phyloP scores from a whole-genome alignment of 257 asterid genomes.

The Knoxia roxburghii region DNA sequence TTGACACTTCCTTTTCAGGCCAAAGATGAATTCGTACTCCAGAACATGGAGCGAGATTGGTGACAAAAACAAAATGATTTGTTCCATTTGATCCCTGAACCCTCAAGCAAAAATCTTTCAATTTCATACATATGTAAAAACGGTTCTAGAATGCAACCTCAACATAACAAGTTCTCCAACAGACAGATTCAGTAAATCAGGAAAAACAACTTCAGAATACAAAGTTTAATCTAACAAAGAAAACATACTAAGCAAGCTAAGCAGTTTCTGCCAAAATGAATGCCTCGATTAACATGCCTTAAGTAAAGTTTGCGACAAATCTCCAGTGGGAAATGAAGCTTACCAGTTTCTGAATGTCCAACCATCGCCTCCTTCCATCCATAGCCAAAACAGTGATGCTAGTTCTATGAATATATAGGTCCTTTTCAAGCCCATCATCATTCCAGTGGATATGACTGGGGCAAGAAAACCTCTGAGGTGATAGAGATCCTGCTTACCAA shows the following conservation, averaged over 20 bases:
- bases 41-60: slow-evolving; percentile 93
- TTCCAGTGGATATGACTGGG: slow-evolving; percentile 65
- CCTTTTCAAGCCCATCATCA: slow-evolving; percentile 86
- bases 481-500: slow-evolving; percentile 39
- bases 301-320: slow-evolving; percentile 3
- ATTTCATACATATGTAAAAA: not conserved
- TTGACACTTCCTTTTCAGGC: slow-evolving; percentile 60
- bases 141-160: not conserved
- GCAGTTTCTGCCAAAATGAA: not conserved
- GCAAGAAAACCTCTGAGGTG: slow-evolving; percentile 43
- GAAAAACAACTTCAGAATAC: not conserved
- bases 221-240: not conserved
- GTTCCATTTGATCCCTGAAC: slow-evolving; percentile 64
- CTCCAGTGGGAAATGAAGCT: slow-evolving; percentile 31
- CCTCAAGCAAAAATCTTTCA: slow-evolving; percentile 13
- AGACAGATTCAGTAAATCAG: not conserved
- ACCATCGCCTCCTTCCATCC: slow-evolving; percentile 99
- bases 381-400: slow-evolving; percentile 86
- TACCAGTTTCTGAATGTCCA: slow-evolving; percentile 93
- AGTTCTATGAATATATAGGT: slow-evolving; percentile 65
- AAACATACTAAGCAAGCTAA: not conserved
- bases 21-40: slow-evolving; percentile 95
- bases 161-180: not conserved
- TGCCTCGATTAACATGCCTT: not conserved
- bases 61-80: slow-evolving; percentile 80